Evolutionary conservation across 768 basidiomycete species (phyloP), one percentile per base, ranked within the genome.

Genomic region (Kondoa subrosea): DNA sequence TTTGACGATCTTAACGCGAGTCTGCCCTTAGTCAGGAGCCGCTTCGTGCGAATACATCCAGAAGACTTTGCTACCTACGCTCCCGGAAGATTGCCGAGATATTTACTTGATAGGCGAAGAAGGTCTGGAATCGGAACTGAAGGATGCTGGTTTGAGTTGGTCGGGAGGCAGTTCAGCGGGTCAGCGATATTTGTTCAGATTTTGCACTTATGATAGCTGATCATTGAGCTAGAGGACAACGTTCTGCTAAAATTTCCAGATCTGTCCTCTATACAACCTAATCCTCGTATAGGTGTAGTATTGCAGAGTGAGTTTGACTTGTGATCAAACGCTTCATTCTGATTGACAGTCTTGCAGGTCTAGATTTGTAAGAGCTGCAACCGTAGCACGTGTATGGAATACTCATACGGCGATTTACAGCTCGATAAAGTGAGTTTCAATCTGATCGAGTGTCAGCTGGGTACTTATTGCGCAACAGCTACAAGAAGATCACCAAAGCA

Each of bases 31-130:
- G n/a, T n/a, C n/a, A n/a, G n/a, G n/a, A n/a, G n/a, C n/a, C n/a
- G n/a, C n/a, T n/a, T n/a, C n/a, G n/a, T n/a, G n/a, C n/a, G n/a
- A n/a, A n/a, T n/a, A n/a, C n/a, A n/a, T n/a, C n/a, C n/a, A n/a
- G n/a, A n/a, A n/a, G n/a, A n/a, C n/a, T n/a, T 64, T 4, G 17
- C 64, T 61, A 40, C 68, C 68, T n/a, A 56, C 33, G 2, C 65
- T 68, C 12, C 68, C 68, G 56, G 65, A 67, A 29, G 34, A 64
- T 16, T 26, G 63, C 26, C 33, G 68, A 17, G 33, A 63, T 34
- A 60, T 69, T 26, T 69, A 67, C 57, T 29, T 69, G 4, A 69
- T 69, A 2, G 68, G 68, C 26, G 68, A 69, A 59, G 33, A 70
- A 68, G 68, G 61, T 15, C 30, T 69, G 17, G 68, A 66, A 30